These are phyloP conservation scores for Coniophora puteana DNA, from an alignment of 1,284 basidiomycete species.

Conservation along the genomic window DNA sequence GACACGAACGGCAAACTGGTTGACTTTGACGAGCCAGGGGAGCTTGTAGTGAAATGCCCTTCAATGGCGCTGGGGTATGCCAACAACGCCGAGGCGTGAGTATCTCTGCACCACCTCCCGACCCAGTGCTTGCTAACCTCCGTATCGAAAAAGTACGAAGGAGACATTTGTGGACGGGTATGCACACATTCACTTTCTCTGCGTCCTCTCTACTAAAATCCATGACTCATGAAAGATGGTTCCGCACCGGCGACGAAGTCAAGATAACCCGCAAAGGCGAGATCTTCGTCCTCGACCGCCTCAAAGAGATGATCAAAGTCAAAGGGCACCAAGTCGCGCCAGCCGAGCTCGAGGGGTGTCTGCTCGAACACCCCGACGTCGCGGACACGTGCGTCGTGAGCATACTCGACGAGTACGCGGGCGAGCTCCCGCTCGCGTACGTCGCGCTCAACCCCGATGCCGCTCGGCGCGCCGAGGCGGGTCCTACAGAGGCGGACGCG, in stretches of 20 bases:
- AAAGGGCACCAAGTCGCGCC: slow-evolving; percentile 64
- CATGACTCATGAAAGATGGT: slow-evolving; percentile 55
- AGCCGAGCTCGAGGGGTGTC: slow-evolving; percentile 71
- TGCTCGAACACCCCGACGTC: slow-evolving; percentile 61
- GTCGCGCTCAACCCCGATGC: slow-evolving; percentile 52
- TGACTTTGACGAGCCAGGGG: slow-evolving; percentile 61
- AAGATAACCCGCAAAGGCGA: slow-evolving; percentile 54
- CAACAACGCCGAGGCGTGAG: slow-evolving; percentile 61
- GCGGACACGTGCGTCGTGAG: slow-evolving; percentile 66
- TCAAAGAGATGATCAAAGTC: slow-evolving; percentile 71
- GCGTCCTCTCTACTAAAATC: slow-evolving; percentile 21
- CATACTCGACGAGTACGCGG: slow-evolving; percentile 72
- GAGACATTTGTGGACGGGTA: slow-evolving; percentile 55
- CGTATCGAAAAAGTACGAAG: slow-evolving; percentile 35
- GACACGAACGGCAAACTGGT: slow-evolving; percentile 60
- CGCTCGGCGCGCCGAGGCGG: slow-evolving; percentile 30
- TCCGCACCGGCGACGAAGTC: slow-evolving; percentile 69
- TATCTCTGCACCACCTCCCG: too few relatives aligned
- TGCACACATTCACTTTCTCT: slow-evolving; percentile 1
- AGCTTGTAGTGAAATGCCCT: slow-evolving; percentile 58
- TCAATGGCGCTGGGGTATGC: slow-evolving; percentile 57
- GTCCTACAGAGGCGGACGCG: slow-evolving; percentile 31
- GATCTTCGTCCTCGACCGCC: slow-evolving; percentile 62
- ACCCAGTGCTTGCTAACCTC: too few relatives aligned
- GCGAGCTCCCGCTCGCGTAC: slow-evolving; percentile 75